These are phyloP conservation scores for Phaeosphaeria sp. DNA, from an alignment of 2,329 filamentous ascomycete species.

Conservation along the genomic window DNA sequence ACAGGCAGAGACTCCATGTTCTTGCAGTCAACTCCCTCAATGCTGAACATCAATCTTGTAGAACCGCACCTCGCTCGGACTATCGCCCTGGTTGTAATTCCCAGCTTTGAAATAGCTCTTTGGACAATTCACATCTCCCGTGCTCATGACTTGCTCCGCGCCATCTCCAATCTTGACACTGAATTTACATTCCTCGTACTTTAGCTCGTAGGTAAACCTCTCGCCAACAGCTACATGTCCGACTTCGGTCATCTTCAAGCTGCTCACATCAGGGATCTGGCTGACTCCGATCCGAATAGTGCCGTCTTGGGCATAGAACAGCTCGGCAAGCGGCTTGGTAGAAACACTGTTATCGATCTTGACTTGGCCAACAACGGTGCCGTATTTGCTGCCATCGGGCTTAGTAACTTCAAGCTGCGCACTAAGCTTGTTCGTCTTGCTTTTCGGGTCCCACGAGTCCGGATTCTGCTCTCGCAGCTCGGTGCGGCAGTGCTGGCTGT, in stretches of 20 bases:
- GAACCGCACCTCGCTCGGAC: constrained; percentile 24
- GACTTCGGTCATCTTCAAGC: constrained; percentile 37
- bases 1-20: not conserved
- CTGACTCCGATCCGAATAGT: constrained; percentile 50
- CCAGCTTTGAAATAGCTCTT: constrained; percentile 33
- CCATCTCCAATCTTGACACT: constrained; percentile 21
- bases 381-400: constrained; percentile 44
- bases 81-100: constrained; percentile 31
- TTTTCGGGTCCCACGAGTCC: constrained; percentile 43
- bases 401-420: constrained; percentile 36
- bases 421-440: constrained; percentile 42
- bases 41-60: constrained; percentile 24
- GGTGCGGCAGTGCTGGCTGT: constrained; percentile 53
- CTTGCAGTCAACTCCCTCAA: not conserved
- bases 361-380: constrained; percentile 51
- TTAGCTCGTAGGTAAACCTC: constrained; percentile 49
- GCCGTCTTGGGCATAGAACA: constrained; percentile 48
- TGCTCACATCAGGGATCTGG: constrained; percentile 41
- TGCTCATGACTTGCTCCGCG: constrained; percentile 16
- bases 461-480: constrained; percentile 49
- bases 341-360: constrained; percentile 47
- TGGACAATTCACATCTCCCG: constrained; percentile 19
- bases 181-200: constrained; percentile 45
- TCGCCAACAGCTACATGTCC: constrained; percentile 41
- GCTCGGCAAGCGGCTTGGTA: constrained; percentile 50